phyloP scores from a whole-genome alignment of 2,329 filamentous ascomycete genomes.

The Neofusicoccum laricinum region DNA sequence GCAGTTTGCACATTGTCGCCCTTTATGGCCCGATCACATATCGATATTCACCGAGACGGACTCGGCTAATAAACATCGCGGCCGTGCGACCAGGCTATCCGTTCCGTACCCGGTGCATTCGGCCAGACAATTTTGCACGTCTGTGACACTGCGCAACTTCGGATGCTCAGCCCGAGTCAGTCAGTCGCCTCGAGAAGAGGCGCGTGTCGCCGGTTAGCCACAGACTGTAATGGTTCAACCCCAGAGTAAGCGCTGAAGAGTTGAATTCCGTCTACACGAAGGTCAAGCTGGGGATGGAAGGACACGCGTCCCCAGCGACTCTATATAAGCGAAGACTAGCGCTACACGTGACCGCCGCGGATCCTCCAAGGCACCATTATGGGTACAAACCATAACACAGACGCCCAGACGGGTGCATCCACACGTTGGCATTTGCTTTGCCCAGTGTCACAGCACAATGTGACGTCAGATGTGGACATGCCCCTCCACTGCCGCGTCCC shows the following conservation, averaged over 20 bases:
- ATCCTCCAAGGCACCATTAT: no score
- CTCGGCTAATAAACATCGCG: not conserved
- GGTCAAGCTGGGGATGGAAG: no score
- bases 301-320: no score
- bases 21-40: not conserved
- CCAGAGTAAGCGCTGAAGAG: no score
- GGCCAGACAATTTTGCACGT: not conserved
- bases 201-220: not conserved
- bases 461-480: not conserved
- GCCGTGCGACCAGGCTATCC: not conserved
- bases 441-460: not conserved
- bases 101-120: not conserved
- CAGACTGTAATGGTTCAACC: no score
- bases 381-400: no score
- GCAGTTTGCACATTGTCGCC: not conserved
- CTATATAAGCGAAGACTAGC: no score
- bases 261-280: no score
- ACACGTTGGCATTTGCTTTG: not conserved
- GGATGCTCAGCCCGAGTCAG: not conserved
- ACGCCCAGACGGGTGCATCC: not conserved
- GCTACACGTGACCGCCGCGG: no score
- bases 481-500: no score
- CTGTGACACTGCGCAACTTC: not conserved
- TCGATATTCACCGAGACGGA: not conserved
- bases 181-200: not conserved